Percentiles rank a stretch among this genome's conserved stretches.
Conservation (phyloP, 352 stramenopile genomes). For the Phytopythium boreale region DNA sequence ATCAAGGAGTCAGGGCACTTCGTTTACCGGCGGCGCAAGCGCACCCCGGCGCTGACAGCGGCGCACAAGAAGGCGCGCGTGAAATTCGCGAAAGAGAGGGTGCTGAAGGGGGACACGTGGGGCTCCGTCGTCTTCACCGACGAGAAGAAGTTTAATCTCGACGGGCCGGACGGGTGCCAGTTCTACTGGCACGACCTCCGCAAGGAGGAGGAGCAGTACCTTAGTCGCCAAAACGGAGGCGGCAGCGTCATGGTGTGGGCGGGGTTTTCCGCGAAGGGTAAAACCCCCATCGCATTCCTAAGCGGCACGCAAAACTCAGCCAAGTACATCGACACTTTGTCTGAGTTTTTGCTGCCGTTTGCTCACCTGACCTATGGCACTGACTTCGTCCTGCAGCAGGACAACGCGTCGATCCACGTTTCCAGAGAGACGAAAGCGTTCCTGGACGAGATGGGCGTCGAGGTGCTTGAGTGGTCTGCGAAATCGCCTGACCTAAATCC, state of each 20-base stretch:
- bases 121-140: neutral
- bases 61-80: too few species aligned
- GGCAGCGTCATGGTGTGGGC: neutral
- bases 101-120: too few species aligned
- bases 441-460: conserved; percentile 6
- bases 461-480: conserved; percentile 9
- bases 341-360: neutral
- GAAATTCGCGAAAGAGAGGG: too few species aligned
- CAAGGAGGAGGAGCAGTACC: neutral
- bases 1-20: too few species aligned
- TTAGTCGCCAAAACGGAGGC: neutral
- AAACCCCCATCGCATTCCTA: neutral
- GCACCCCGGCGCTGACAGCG: too few species aligned
- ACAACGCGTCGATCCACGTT: conserved; percentile 17
- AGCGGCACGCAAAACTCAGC: neutral
- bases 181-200: neutral
- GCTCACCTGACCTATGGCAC: neutral
- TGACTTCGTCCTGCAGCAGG: conserved; percentile 6
- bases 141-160: neutral
- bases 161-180: neutral
- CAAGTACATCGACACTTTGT: neutral
- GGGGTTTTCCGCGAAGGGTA: neutral
- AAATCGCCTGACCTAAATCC: conserved; percentile 18
- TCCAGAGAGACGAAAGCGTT: conserved; percentile 7
- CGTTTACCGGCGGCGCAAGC: too few species aligned